A percentile compares a stretch with the other conserved stretches of the same genome.
Evolutionary conservation across 352 stramenopile genomes (phyloP).

Genomic region (Globisporangium canariense): DNA sequence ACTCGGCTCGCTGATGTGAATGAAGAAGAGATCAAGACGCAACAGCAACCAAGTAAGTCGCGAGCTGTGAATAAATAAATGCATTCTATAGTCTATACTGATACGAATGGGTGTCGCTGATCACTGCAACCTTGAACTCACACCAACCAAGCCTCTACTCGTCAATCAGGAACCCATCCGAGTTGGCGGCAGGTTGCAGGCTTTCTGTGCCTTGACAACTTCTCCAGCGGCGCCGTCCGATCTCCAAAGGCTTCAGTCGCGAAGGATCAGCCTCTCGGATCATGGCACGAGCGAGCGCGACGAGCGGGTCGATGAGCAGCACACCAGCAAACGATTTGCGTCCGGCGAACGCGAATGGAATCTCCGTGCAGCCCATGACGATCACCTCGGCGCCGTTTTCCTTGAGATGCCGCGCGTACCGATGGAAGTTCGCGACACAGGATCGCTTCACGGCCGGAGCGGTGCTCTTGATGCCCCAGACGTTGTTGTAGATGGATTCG

Average conservation of each 20-base stretch:
- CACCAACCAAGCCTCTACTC: neutral
- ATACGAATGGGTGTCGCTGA: neutral
- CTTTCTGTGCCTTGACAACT: constrained; percentile 7
- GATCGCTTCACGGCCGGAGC: constrained; percentile 47
- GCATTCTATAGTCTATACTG: constrained; percentile 3
- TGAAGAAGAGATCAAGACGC: neutral
- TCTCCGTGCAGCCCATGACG: constrained; percentile 76
- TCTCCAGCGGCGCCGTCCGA: constrained; percentile 22
- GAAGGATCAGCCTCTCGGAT: constrained; percentile 57
- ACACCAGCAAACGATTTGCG: constrained; percentile 36
- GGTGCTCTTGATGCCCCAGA: constrained; percentile 76
- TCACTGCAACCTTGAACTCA: neutral
- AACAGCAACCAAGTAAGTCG: neutral
- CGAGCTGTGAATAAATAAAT: constrained; percentile 11
- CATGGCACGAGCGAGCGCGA: constrained; percentile 66
- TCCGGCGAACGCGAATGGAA: constrained; percentile 66
- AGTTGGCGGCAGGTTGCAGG: constrained; percentile 1
- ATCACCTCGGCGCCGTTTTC: constrained; percentile 56
- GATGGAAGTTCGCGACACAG: constrained; percentile 58
- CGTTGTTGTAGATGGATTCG: constrained; percentile 69
- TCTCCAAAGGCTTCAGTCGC: constrained; percentile 37
- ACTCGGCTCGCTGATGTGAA: constrained; percentile 42
- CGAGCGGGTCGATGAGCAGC: constrained; percentile 71
- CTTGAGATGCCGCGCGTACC: constrained; percentile 43
- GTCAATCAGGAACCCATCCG: constrained; percentile 2